Percentiles rank a stretch among this genome's conserved stretches.
These are phyloP conservation scores for Adiantum capillusveneris DNA, from an alignment of 75 land plant species.

Conservation along the genomic window DNA sequence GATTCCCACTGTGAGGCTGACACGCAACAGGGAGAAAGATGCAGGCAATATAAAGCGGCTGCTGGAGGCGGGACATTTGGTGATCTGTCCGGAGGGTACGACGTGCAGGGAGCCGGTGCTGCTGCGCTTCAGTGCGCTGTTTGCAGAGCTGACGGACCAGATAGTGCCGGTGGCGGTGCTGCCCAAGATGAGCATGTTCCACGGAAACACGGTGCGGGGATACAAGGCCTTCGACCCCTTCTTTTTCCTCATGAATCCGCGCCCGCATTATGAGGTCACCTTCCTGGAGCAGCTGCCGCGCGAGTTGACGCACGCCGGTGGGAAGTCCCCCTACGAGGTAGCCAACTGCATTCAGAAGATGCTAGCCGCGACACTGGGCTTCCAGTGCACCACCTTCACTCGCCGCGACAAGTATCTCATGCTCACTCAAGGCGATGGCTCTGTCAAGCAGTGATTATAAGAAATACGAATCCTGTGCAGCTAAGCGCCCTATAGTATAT, in stretches of 20 bases:
- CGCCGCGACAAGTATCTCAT: slow-evolving; percentile 52
- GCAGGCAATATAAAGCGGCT: slow-evolving; percentile 40
- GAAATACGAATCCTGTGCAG: too few relatives aligned
- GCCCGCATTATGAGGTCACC: slow-evolving; percentile 31
- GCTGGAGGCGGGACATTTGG: slow-evolving; percentile 58
- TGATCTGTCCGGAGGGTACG: slow-evolving; percentile 92
- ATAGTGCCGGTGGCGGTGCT: slow-evolving; percentile 54
- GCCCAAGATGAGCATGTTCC: slow-evolving; percentile 31
- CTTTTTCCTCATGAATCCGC: slow-evolving; percentile 55
- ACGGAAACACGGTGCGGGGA: slow-evolving; percentile 60
- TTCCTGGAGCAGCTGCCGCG: slow-evolving; percentile 35
- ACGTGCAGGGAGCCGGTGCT: slow-evolving; percentile 64
- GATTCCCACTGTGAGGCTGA: slow-evolving; percentile 60
- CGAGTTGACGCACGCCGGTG: slow-evolving; percentile 47
- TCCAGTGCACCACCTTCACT: slow-evolving; percentile 48
- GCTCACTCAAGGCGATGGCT: slow-evolving; percentile 53
- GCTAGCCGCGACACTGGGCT: slow-evolving; percentile 44
- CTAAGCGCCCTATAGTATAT: too few relatives aligned
- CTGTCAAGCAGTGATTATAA: too few relatives aligned
- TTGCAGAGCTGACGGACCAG: slow-evolving; percentile 57
- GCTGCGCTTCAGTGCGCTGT: slow-evolving; percentile 48
- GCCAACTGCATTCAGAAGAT: slow-evolving; percentile 44
- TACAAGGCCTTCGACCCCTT: slow-evolving; percentile 51
- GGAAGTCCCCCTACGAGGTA: slow-evolving; percentile 44
- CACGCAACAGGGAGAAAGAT: slow-evolving; percentile 52